Evolutionary conservation across 371 early-diverging fungal species (phyloP), one percentile per base, ranked within the genome.

Genomic region (Vittaforma corneae): DNA sequence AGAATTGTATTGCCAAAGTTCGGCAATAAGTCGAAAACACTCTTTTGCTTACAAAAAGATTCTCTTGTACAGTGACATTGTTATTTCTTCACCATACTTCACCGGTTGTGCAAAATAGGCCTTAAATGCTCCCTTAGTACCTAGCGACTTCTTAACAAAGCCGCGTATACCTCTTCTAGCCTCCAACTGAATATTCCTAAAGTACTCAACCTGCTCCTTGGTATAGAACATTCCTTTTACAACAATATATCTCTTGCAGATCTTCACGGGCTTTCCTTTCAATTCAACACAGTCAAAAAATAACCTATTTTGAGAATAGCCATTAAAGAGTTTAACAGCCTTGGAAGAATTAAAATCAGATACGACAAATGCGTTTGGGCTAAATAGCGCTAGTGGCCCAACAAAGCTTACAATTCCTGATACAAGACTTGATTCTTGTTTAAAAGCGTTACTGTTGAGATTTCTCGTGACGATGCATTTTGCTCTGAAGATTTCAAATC

Each of bases 171-270:
- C 45, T 11, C 60, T 57, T 46, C 58, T 58, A 6, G 71, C 55
- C 33, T 71, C 61, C 4, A 79, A 38, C 58, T 52, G 51, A 1
- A 77, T 64, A 42, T 72, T 69, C 46, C 58, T 66, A 59, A 75
- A 79, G 65, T 73, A 73, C 47, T 68, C 24, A 44, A 79, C 79
- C 56, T 79, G 75, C 40, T 73, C 73, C 58, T 62, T 62, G 40
- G 51, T 70, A 33, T 37, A 46, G 63, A 79, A 79, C 79, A 79
- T 79, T 11, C 67, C 60, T n/a, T 65, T 58, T 18, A 79, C 54
- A 18, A 68, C 46, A 50, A 68, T 66, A 44, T 60, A 57, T 5
- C 62, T 65, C 42, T 72, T 73, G 33, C 59, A 56, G 1, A 75
- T 73, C 38, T 75, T 79, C 20, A 69, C 50, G 34, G 77, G 75